Base-by-base conservation (phyloP, 106 monocot species). In the Apostasia shenzhenica region DNA sequence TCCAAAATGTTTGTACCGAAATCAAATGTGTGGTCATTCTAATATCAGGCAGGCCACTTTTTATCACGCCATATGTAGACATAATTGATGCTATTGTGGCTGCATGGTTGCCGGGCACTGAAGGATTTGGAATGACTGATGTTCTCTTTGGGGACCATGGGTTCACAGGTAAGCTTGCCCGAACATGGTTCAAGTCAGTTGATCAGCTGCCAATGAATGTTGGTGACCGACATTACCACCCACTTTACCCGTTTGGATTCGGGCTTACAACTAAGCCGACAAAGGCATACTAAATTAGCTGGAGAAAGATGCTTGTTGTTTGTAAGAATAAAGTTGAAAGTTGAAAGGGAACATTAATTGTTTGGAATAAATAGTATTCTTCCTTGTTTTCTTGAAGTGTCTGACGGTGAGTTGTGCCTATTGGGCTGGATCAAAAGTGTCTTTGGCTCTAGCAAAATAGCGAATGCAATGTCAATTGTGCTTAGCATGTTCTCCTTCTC, bases 21-120 rank as follows among this genome's bases (percentile, higher is more conserved):
- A 37, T 81, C 61, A 89, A 76, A 63, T 89, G 89, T 39, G 80
- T 83, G 6, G 88, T 89, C 12, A 66, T 89, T 12, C 48, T 85
- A 26, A 66, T 89, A 70, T 78, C 88, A 0, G 88, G 88, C 2
- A 57, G 88, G 67, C 88, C 88, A 6, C 61, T 89, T 1, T 82
- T 85, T 48, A 81, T 89, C 26, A 70, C 84, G 69, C 81, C 84
- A 0, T 89, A 76, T 48, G 5, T 89, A 2, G 38, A 8, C 14
- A 46, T 9, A 14, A 77, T 85, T 5, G 88, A 89, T 52, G 81
- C 82, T 6, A 78, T 89, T 9, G 85, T 86, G 5, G 91, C 80
- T 1, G 87, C 91, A 8, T 91, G 91, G 88, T 73, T 89, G 45
- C 88, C 88, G 2, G 88, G 88, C 1, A 63, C 79, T 8, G 84